Percentiles rank a stretch among this genome's conserved stretches.
phyloP scores from a whole-genome alignment of 805 yeast species.

The Lipomyces orientalis region DNA sequence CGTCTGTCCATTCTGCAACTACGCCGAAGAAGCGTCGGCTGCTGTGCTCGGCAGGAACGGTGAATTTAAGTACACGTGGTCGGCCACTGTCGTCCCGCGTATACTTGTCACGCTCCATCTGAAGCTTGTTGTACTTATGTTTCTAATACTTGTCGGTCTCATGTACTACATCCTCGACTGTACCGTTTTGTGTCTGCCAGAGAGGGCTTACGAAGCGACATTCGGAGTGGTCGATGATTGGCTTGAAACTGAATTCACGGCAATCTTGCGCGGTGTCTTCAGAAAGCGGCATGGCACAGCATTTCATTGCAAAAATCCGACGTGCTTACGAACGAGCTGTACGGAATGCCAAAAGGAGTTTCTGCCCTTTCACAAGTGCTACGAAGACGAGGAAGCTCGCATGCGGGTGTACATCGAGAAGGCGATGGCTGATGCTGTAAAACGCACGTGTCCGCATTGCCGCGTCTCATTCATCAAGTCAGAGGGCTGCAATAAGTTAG shows the following conservation, averaged over 20 bases:
- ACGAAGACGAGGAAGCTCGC: constrained; percentile 34
- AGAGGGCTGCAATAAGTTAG: constrained; percentile 37
- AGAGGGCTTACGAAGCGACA: background rate
- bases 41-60: constrained; percentile 17
- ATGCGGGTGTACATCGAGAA: constrained; percentile 32
- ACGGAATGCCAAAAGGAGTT: constrained; percentile 35
- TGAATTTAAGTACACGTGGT: constrained; percentile 12
- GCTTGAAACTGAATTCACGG: constrained; percentile 10
- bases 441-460: constrained; percentile 37
- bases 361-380: constrained; percentile 35
- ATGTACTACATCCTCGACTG: background rate
- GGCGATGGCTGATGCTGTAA: constrained; percentile 38
- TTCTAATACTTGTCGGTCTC: background rate
- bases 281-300: constrained; percentile 31
- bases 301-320: constrained; percentile 31
- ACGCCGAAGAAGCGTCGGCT: constrained; percentile 31
- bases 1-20: constrained; percentile 34
- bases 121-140: constrained; percentile 8
- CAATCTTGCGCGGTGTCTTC: constrained; percentile 27
- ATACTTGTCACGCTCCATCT: constrained; percentile 5
- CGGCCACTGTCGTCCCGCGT: constrained; percentile 9
- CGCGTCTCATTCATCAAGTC: constrained; percentile 34
- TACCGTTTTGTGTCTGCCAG: constrained; percentile 7
- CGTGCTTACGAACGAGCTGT: constrained; percentile 30
- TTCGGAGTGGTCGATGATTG: constrained; percentile 17